Percentiles rank a stretch among this genome's conserved stretches.
Evolutionary conservation across 1,139 yeast genomes (phyloP).

Genomic region (Pichia sp.): DNA sequence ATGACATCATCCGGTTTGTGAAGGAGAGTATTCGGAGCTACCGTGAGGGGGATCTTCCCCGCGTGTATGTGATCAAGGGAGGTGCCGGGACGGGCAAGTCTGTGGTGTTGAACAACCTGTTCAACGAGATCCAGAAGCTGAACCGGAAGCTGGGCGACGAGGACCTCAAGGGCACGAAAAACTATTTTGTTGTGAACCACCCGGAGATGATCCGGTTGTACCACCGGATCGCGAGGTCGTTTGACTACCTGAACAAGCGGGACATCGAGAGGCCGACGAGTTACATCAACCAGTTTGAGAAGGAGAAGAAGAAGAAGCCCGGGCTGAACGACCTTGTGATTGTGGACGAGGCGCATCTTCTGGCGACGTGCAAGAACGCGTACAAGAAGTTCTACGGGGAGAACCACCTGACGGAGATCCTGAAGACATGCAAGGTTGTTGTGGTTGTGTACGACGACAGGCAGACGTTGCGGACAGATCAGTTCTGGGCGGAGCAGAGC

Average conservation of each 20-base stretch:
- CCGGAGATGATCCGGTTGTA: constrained; percentile 42
- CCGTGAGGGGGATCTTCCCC: constrained; percentile 23
- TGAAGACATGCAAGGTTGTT: constrained; percentile 34
- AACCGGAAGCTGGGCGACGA: constrained; percentile 18
- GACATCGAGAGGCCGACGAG: constrained; percentile 41
- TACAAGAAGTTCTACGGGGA: constrained; percentile 38
- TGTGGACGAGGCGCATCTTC: constrained; percentile 40
- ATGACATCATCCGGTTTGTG: constrained; percentile 30
- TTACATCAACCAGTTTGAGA: constrained; percentile 33
- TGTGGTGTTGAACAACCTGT: constrained; percentile 31
- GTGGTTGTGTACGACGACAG: constrained; percentile 40
- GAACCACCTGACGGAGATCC: constrained; percentile 37
- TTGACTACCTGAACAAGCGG: constrained; percentile 33
- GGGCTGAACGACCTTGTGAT: constrained; percentile 32
- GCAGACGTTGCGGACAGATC: constrained; percentile 40
- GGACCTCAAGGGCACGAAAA: constrained; percentile 29
- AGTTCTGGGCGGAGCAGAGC: constrained; percentile 34
- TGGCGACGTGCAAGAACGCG: constrained; percentile 39
- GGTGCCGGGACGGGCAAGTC: constrained; percentile 35
- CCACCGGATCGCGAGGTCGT: constrained; percentile 34
- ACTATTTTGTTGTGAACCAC: constrained; percentile 39
- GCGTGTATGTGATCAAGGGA: constrained; percentile 38
- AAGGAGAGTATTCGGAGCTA: constrained; percentile 22
- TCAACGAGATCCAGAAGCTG: constrained; percentile 34
- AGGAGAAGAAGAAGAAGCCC: constrained; percentile 6